Evolutionary conservation across 345 rosid genomes (phyloP), one percentile per base, ranked within the genome.

Genomic region (Capsella bursapastoris): DNA sequence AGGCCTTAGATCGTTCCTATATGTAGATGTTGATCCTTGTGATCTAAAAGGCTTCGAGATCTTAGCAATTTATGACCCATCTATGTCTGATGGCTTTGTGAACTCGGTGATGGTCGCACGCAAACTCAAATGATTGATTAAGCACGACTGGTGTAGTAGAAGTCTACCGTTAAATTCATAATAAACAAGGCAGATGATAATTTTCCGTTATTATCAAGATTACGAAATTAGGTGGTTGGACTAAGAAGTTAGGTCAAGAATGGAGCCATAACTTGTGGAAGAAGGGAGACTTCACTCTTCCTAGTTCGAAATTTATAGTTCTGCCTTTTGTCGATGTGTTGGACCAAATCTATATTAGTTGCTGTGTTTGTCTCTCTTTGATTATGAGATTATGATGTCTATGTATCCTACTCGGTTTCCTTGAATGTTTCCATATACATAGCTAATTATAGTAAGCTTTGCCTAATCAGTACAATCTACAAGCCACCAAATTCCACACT

Each of bases 1-100:
- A 53, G 57, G 57, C 31, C 35, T 53, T 53, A 53, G 57, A 53
- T 53, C 57, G 12, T 53, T 53, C 57, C 35, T 53, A 53, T 7
- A 53, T 12, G 35, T 53, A 53, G 34, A 53, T 9, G 57, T 53
- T 53, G 35, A 53, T 53, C 57, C 35, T 53, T 53, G 35, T 28
- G 35, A 27, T 53, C 15, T 53, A 53, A 27, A 53, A 53, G 57
- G 57, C 12, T 53, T 53, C 16, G 57, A 53, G 9, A 35, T 53
- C 57, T 53, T 53, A 15, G 6, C 34, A 3, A 53, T 29, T 28
- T 53, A 53, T 27, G 15, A 53, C 34, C 57, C 57, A 10, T 48
- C 52, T 3, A 48, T 48, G 52, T 48, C 25, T 7, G 52, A 48
- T 48, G 52, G 52, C 11, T 48, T 48, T 48, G 52, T 48, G 27